Base-by-base conservation (phyloP, 2,329 filamentous ascomycete genomes). In the Neofusicoccum sp. region DNA sequence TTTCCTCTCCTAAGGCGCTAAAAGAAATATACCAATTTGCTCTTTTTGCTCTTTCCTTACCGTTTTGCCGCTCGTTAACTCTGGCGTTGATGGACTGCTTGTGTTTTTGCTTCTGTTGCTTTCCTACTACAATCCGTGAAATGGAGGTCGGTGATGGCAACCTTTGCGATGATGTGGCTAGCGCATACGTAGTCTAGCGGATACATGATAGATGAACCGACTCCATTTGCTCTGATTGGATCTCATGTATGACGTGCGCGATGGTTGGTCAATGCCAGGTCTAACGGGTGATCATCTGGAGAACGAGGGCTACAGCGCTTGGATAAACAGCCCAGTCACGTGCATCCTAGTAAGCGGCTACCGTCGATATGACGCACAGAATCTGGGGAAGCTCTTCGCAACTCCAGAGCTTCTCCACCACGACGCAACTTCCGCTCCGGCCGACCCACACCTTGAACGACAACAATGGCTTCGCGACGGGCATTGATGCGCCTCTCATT, bases 11-110 rank as follows among this genome's bases (percentile, higher is more conserved):
- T 63, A 61, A 66, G 72, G 73, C 71, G 73, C 72, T 69, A 74
- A 73, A 70, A 75, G 68, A 74, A 73, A 74, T 74, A 75, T 75
- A 75, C 73, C 73, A 74, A 72, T 73, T 73, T 74, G 69, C 71
- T 71, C 70, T 68, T 61, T 53, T 34, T 53, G 58, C 47, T 60
- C 36, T 34, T 28, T 36, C 20, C 31, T 33, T 48, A 40, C 44
- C 30, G 54, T 58, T 36, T 58, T 38, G 40, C 54, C 54, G 43
- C 54, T 58, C 54, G 20, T 47, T 58, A 45, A 31, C 43, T 34
- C 41, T 28, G 54, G 41, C n/a, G 31, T 47, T 58, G 30, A 40
- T 57, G 26, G 40, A 28, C 16, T 44, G 54, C 9, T 30, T 36
- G 40, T 45, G 40, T 28, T 58, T 44, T 34, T 9, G 16, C 30